Evolutionary conservation across 1,284 basidiomycete genomes (phyloP).

Genomic region (Leccinum pachyderme): DNA sequence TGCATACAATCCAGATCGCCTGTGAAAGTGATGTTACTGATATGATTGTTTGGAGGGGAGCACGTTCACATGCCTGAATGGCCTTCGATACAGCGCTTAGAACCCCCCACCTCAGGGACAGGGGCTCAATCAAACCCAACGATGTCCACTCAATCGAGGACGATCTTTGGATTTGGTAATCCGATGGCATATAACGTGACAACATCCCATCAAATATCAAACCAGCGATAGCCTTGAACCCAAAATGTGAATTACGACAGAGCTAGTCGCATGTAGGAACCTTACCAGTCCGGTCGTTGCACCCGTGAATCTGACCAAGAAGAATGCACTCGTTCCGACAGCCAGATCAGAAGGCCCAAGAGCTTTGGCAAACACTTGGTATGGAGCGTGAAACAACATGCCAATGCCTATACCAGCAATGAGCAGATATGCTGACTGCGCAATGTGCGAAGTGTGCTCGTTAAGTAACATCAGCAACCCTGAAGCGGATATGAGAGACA

Average conservation of each 20-base stretch:
- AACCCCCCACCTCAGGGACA: constrained; percentile 40
- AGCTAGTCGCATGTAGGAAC: constrained; percentile 7
- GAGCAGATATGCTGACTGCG: constrained; percentile 57
- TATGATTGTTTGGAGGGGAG: constrained; percentile 3
- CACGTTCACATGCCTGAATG: constrained; percentile 45
- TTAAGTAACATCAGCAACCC: constrained; percentile 64
- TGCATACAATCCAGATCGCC: constrained; percentile 62
- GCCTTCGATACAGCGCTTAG: constrained; percentile 49
- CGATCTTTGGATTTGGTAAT: constrained; percentile 39
- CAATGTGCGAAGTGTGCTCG: constrained; percentile 43
- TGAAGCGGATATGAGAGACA: constrained; percentile 32
- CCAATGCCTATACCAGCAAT: constrained; percentile 76
- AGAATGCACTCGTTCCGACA: constrained; percentile 79
- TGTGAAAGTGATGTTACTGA: constrained; percentile 29
- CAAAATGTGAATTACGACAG: constrained; percentile 14
- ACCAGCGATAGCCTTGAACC: constrained; percentile 65
- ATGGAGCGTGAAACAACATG: constrained; percentile 79
- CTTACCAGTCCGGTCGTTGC: constrained; percentile 75
- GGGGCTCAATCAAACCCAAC: constrained; percentile 46
- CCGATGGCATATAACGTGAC: constrained; percentile 46
- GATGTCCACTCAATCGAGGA: constrained; percentile 53
- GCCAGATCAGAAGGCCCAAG: constrained; percentile 64
- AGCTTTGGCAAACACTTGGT: constrained; percentile 69
- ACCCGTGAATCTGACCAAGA: constrained; percentile 79
- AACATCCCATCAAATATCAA: constrained; percentile 64